These are phyloP conservation scores for Trichoderma citrinoviride DNA, from an alignment of 2,329 filamentous ascomycete species.

Conservation along the genomic window DNA sequence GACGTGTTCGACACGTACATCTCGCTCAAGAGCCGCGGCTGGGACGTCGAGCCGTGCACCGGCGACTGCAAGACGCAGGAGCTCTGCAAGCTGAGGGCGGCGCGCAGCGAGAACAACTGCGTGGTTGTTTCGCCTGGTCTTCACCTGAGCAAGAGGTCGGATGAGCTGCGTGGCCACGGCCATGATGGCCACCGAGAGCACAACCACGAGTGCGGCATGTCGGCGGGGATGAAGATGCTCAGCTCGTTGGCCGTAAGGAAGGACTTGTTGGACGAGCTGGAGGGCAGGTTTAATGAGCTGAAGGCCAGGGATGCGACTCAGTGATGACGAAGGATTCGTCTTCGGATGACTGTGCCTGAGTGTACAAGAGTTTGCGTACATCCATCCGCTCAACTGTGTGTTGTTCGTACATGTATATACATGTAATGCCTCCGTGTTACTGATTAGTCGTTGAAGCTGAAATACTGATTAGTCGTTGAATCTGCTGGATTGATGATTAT, in stretches of 20 bases:
- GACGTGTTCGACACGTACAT: conserved; percentile 47
- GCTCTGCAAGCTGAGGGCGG: conserved; percentile 54
- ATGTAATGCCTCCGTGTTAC: too few species aligned
- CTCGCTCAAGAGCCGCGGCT: conserved; percentile 48
- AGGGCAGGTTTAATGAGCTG: conserved; percentile 18
- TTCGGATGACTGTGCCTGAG: too few species aligned
- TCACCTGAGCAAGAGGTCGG: conserved; percentile 34
- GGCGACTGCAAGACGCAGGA: conserved; percentile 44
- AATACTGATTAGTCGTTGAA: too few species aligned
- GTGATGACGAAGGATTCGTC: too few species aligned
- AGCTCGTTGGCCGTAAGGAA: conserved; percentile 29
- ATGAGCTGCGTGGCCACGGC: conserved; percentile 24
- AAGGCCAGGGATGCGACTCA: neutral
- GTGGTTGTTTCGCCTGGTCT: conserved; percentile 37
- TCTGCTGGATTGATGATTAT: too few species aligned
- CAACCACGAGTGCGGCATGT: conserved; percentile 34
- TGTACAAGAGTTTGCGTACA: neutral
- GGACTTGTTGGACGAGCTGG: conserved; percentile 29
- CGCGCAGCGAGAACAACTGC: conserved; percentile 53
- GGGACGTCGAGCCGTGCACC: conserved; percentile 40
- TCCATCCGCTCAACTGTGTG: too few species aligned
- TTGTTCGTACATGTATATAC: too few species aligned
- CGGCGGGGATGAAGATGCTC: conserved; percentile 31
- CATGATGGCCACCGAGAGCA: conserved; percentile 21
- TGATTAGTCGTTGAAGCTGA: too few species aligned